Evolutionary conservation across 345 rosid species (phyloP).

Genomic region (Cochlearia excelsa): DNA sequence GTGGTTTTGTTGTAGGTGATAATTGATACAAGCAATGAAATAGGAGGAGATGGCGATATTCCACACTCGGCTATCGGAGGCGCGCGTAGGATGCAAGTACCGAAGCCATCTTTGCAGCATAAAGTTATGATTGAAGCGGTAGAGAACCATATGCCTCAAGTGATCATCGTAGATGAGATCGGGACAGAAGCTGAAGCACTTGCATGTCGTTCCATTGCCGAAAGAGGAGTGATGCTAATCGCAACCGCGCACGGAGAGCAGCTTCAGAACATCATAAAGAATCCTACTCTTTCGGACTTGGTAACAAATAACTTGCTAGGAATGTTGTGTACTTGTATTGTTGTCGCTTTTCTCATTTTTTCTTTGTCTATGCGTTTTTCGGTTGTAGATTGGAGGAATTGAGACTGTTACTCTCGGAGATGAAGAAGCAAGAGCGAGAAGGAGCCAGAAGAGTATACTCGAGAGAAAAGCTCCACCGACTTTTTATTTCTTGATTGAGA

Average conservation of each 20-base stretch:
- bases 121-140: slow-evolving; percentile 72
- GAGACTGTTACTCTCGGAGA: slow-evolving; percentile 65
- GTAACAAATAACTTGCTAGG: slow-evolving; percentile 29
- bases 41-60: slow-evolving; percentile 74
- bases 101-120: slow-evolving; percentile 59
- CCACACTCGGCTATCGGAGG: slow-evolving; percentile 74
- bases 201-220: slow-evolving; percentile 64
- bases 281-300: slow-evolving; percentile 57
- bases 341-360: no score
- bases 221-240: slow-evolving; percentile 65
- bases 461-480: slow-evolving; percentile 72
- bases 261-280: slow-evolving; percentile 58
- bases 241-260: slow-evolving; percentile 70
- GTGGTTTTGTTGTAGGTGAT: slow-evolving; percentile 37
- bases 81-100: slow-evolving; percentile 78
- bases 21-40: slow-evolving; percentile 73
- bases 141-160: slow-evolving; percentile 82
- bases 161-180: slow-evolving; percentile 64
- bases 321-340: neutral
- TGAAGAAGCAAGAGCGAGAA: slow-evolving; percentile 60
- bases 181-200: slow-evolving; percentile 68
- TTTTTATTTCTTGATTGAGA: slow-evolving; percentile 68
- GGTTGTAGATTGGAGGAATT: slow-evolving; percentile 61
- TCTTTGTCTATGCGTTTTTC: neutral
- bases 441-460: slow-evolving; percentile 57